Evolutionary conservation across 2,329 filamentous ascomycete species (phyloP), one percentile per base, ranked within the genome.

Genomic region (Coniochaeta hoffmannii): DNA sequence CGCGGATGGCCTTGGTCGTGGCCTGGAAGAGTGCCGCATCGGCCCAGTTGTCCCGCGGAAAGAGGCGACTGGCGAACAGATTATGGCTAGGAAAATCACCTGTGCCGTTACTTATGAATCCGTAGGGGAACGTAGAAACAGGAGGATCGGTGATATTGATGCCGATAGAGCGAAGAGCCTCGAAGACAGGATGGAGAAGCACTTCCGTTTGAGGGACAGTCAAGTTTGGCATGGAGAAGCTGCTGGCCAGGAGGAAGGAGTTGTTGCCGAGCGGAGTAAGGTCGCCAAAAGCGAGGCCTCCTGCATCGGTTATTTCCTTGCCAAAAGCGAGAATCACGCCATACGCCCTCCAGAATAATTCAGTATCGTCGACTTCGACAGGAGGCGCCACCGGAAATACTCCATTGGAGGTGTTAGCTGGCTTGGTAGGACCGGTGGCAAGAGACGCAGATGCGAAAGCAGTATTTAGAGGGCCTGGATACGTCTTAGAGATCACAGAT

Each of bases 171-270:
- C 60, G 64, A 12, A 74, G 64, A 10, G 65, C 56, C 1, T 64
- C 63, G 56, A 63, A 68, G 1, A 66, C 58, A 24, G 66, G 68
- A n/a, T 67, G 58, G 34, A 74, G 51, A 6, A 68, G 56, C 5
- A 63, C 36, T 1, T 67, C 59, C 6, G 63, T 63, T 4, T 65
- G 62, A 15, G 68, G 10, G 59, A n/a, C 63, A 59, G 52, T 62
- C 58, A 69, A 68, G 50, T 66, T 59, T 9, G 64, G 64, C 60
- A 53, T 64, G 58, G 44, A 62, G 51, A 35, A 62, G 56, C 50
- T 55, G 30, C 57, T 56, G 30, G 57, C 60, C 55, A 64, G 65
- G 36, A 54, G 53, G 57, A 63, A 65, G 57, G 55, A 60, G 51
- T 53, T 55, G 60, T 63, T 63, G 51, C 60, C 62, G 3, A 58